A percentile compares a stretch with the other conserved stretches of the same genome.
Evolutionary conservation across 2,329 filamentous ascomycete species (phyloP).

Genomic region (Microsporum ferrugineum): DNA sequence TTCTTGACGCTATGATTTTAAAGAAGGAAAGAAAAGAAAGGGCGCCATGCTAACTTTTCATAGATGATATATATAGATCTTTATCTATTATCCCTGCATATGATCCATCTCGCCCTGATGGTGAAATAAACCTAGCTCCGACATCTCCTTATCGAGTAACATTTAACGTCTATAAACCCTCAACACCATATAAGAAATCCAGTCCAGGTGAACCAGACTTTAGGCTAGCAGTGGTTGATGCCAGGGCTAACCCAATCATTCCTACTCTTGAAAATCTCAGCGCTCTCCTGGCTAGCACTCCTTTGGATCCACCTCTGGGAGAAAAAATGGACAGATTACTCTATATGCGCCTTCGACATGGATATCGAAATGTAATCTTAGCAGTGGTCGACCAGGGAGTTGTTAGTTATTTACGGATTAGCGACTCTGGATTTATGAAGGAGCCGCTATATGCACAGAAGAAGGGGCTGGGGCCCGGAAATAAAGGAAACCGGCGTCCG

Average conservation of each 20-base stretch:
- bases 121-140: slow-evolving; percentile 16
- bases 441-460: slow-evolving; percentile 55
- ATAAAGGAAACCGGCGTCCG: slow-evolving; percentile 16
- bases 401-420: slow-evolving; percentile 73
- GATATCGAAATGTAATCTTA: slow-evolving; percentile 69
- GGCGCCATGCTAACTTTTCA: slow-evolving; percentile 45
- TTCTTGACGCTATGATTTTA: not conserved
- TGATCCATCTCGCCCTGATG: slow-evolving; percentile 40
- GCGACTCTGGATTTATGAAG: slow-evolving; percentile 65
- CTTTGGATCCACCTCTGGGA: slow-evolving; percentile 50
- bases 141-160: slow-evolving; percentile 53
- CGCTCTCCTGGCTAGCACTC: slow-evolving; percentile 60
- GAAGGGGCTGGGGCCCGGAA: slow-evolving; percentile 20
- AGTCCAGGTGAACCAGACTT: slow-evolving; percentile 70
- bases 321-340: slow-evolving; percentile 42
- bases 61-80: slow-evolving; percentile 62
- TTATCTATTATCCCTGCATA: slow-evolving; percentile 63
- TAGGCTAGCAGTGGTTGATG: slow-evolving; percentile 69
- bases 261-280: slow-evolving; percentile 64
- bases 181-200: slow-evolving; percentile 63
- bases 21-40: not conserved
- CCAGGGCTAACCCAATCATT: slow-evolving; percentile 52
- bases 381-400: slow-evolving; percentile 85
- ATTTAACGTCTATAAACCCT: slow-evolving; percentile 73
- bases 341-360: slow-evolving; percentile 72